phyloP scores from a whole-genome alignment of 371 early-diverging fungal species.

The Choanephora cucurbitarum region DNA sequence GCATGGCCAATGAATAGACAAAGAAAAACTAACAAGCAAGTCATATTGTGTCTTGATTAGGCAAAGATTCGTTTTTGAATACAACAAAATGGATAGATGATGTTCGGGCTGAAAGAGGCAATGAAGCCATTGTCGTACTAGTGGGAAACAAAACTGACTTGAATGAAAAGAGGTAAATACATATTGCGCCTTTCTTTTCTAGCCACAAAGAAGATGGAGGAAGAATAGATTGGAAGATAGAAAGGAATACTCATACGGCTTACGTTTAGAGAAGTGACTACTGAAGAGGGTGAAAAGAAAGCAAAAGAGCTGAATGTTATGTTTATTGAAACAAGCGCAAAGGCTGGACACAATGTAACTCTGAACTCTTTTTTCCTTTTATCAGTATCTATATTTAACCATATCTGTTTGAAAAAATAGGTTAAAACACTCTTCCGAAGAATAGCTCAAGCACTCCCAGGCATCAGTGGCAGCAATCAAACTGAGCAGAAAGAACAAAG shows the following conservation, averaged over 20 bases:
- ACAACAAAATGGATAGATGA: constrained; percentile 99
- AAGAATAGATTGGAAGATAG: not conserved
- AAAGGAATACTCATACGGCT: not conserved
- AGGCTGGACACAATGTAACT: constrained; percentile 88
- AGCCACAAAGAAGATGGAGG: no score
- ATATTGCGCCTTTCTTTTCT: not conserved
- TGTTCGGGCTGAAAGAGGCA: constrained; percentile 97
- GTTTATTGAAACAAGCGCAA: constrained; percentile 96
- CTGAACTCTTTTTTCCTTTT: not conserved
- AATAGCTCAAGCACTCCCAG: constrained; percentile 92
- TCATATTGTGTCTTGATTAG: constrained; percentile 37
- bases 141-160: constrained; percentile 99
- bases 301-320: constrained; percentile 89
- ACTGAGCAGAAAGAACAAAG: constrained; percentile 38
- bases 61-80: constrained; percentile 90
- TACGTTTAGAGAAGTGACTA: constrained; percentile 73
- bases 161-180: constrained; percentile 85
- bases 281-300: constrained; percentile 94
- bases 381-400: constrained; percentile 25
- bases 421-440: constrained; percentile 86
- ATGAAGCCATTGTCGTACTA: constrained; percentile 95
- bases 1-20: not conserved
- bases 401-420: not conserved
- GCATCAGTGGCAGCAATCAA: constrained; percentile 65
- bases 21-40: not conserved